Evolutionary conservation across 140 eudicot species (phyloP), one percentile per base, ranked within the genome.

Genomic region (Cichorium intybus): DNA sequence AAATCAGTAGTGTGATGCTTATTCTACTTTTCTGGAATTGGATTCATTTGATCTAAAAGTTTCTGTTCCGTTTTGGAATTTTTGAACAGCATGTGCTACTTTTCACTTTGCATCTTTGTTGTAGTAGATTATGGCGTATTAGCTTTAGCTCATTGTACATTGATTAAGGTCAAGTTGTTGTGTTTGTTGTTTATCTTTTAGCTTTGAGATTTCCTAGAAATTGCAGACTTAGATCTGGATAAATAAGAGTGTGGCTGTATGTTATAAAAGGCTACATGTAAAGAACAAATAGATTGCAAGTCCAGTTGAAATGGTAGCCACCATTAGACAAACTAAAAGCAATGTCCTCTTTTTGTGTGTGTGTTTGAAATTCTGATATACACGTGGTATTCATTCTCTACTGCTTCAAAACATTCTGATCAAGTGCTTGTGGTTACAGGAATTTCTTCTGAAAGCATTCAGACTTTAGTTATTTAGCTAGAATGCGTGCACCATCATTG

Each of bases 401-500:
- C 22, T 23, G 73, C 64, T 54, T 68, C 12, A 41, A 24, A 34
- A n/a, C 37, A 17, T 37, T 35, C 24, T 64, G 68, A 65, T 46
- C 74, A 65, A 33, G 55, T 71, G 50, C 33, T 71, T 41, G 41
- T 53, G 29, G 29, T 67, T 66, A 48, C 66, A 71, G 79, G 41
- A 26, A 15, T 41, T 29, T 67, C 21, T 10, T 53, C 61, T 27
- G 46, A 39, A 66, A 28, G 24, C 6, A 16, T 63, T 52, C 21
- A 57, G 52, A 64, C 21, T 23, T 41, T 6, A 24, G 29, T 39
- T 56, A 27, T 57, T 21, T 60, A 57, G 52, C 39, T 54, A 73
- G 35, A 60, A 87, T 87, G 95, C 91, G 95, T 66, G 75, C 95
- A n/a, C 95, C 88, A 31, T 81, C 95, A 16, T 58, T 87, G 54